phyloP scores from a whole-genome alignment of 108 stramenopile species.

The Cylindrotheca fusiformis region DNA sequence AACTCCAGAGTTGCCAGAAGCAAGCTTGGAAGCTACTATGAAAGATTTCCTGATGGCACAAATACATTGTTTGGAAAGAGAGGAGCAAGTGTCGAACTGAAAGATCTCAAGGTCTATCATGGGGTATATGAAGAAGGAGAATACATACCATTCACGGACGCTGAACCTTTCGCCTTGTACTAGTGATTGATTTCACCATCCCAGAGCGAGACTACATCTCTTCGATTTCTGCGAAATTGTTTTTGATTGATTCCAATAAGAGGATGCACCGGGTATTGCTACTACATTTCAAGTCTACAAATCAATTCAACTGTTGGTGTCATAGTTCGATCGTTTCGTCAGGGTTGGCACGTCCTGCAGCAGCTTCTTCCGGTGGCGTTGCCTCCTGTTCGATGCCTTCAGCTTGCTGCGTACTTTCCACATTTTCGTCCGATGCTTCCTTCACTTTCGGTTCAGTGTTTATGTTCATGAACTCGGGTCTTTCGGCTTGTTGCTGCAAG shows the following conservation, averaged over 20 bases:
- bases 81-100: conserved; percentile 56
- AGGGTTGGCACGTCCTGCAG: not conserved
- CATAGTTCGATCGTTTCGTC: conserved; percentile 15
- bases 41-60: conserved; percentile 70
- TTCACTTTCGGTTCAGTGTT: conserved; percentile 1
- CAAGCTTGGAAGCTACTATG: conserved; percentile 83
- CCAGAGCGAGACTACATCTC: not conserved
- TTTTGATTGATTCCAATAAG: no score
- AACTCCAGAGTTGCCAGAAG: conserved; percentile 62
- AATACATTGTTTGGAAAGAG: conserved; percentile 68
- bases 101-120: conserved; percentile 71
- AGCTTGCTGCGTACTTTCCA: not conserved
- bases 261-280: not conserved
- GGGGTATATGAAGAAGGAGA: conserved; percentile 76
- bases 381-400: not conserved
- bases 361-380: not conserved
- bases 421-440: not conserved
- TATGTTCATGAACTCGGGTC: conserved; percentile 8
- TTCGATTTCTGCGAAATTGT: not conserved
- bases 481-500: not conserved
- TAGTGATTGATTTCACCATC: conserved; percentile 14
- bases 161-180: conserved; percentile 87
- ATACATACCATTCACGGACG: conserved; percentile 85
- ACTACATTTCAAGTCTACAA: not conserved
- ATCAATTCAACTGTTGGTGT: not conserved